These are phyloP conservation scores for Symbiodinium natans DNA, from an alignment of 73 alveolate genomes.

Conservation along the genomic window DNA sequence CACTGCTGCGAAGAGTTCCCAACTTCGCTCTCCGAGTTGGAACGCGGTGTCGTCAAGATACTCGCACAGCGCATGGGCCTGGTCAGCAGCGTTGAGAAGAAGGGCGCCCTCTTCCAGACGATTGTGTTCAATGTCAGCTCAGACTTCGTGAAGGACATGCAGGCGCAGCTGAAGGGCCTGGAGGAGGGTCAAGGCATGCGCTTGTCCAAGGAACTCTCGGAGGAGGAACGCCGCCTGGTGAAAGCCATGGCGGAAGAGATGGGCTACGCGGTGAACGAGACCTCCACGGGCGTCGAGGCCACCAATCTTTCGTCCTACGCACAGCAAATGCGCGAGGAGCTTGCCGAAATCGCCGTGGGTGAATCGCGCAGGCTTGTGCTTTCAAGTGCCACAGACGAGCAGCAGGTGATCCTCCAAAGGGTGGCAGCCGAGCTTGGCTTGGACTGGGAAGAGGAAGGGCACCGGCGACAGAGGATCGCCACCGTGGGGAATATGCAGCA, in stretches of 20 bases:
- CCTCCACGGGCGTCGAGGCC: not conserved
- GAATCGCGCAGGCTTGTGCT: not conserved
- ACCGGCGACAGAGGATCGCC: not conserved
- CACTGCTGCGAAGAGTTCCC: not conserved
- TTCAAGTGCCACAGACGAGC: conserved; percentile 15
- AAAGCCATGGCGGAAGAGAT: not conserved
- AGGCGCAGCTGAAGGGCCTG: not conserved
- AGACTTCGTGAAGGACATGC: not conserved
- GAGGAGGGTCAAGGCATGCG: conserved; percentile 19
- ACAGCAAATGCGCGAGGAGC: not conserved
- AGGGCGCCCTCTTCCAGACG: not conserved
- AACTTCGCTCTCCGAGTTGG: not conserved
- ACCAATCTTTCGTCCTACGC: not conserved
- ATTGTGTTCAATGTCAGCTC: not conserved
- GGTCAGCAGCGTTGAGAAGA: not conserved
- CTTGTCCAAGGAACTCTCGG: not conserved
- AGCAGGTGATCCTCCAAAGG: not conserved
- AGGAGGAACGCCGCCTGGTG: not conserved
- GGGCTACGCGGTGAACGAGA: conserved; percentile 1
- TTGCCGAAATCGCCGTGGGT: not conserved
- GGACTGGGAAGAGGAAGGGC: not conserved
- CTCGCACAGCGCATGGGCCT: not conserved
- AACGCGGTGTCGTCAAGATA: not conserved
- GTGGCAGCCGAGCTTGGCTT: conserved; percentile 1
- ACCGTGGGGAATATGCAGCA: not conserved